Percentiles rank a stretch among this genome's conserved stretches.
phyloP scores from a whole-genome alignment of 495 filamentous ascomycete genomes.

The Trypethelium eluteriae region DNA sequence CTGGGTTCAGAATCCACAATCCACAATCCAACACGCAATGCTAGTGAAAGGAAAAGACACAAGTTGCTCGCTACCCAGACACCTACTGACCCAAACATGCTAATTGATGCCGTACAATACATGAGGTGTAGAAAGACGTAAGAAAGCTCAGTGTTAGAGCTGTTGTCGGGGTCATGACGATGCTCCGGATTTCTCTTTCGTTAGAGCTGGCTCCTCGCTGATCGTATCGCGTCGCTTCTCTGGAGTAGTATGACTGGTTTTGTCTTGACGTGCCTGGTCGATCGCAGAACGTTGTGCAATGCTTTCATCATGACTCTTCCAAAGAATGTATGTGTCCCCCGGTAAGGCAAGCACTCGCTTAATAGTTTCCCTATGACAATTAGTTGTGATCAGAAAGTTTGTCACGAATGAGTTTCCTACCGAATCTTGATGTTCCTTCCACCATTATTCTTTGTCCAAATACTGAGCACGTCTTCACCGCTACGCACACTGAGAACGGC shows the following conservation, averaged over 20 bases:
- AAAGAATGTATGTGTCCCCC: conserved; percentile 79
- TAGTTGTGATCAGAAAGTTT: neutral
- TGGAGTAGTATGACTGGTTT: conserved; percentile 23
- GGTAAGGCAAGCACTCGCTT: conserved; percentile 81
- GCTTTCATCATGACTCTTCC: conserved; percentile 75
- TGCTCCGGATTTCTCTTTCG: conserved; percentile 25
- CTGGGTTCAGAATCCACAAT: neutral
- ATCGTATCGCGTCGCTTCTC: conserved; percentile 33
- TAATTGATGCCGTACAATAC: conserved; percentile 15
- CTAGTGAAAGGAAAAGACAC: neutral
- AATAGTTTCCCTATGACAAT: conserved; percentile 67
- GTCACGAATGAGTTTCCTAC: conserved; percentile 43
- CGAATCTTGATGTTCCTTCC: conserved; percentile 93
- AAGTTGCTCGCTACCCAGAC: conserved; percentile 6
- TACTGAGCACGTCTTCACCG: conserved; percentile 93
- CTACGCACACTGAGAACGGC: conserved; percentile 88
- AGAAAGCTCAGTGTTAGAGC: neutral
- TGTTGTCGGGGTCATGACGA: conserved; percentile 8
- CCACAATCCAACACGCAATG: conserved; percentile 1
- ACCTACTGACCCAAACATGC: conserved; percentile 16
- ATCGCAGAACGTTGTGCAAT: conserved; percentile 35
- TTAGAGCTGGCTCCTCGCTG: conserved; percentile 22
- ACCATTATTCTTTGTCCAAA: conserved; percentile 90
- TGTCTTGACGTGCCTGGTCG: conserved; percentile 37
- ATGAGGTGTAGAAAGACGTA: conserved; percentile 3